Percentiles rank a stretch among this genome's conserved stretches.
Conservation (phyloP, 148 eudicot genomes). For the Vaccinium corymbosum region DNA sequence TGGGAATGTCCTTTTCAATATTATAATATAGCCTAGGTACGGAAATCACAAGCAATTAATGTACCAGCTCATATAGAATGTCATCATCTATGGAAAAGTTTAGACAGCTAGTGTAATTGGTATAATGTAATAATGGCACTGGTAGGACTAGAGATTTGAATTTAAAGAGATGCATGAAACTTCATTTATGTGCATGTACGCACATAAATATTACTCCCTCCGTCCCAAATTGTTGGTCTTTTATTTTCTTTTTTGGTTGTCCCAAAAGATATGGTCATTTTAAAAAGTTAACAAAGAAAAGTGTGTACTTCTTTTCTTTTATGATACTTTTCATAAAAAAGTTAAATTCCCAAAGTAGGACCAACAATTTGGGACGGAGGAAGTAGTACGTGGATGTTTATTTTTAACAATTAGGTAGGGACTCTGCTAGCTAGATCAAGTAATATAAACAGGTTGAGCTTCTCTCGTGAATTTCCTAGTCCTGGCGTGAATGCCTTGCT, state of each 20-base stretch:
- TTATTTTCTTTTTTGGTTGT: no score
- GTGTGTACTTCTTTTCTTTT: no score
- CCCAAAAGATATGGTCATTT: no score
- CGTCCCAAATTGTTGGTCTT: no score
- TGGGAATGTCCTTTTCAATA: not conserved
- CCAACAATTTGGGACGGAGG: no score
- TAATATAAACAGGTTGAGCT: not conserved
- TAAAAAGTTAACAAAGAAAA: no score
- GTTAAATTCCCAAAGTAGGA: no score
- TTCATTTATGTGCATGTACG: not conserved
- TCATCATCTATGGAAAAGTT: not conserved
- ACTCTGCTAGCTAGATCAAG: not conserved
- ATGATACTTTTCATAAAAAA: no score
- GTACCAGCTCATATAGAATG: constrained; percentile 2
- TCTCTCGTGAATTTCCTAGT: no score
- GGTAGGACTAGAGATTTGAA: not conserved
- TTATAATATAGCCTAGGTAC: constrained; percentile 2
- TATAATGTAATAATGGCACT: not conserved
- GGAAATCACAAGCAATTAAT: constrained; percentile 9
- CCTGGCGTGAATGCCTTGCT: no score
- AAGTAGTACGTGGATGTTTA: not conserved
- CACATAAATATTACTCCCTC: not conserved
- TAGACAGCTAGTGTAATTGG: constrained; percentile 12
- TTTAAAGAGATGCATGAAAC: constrained; percentile 1
- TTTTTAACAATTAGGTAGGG: not conserved